Evolutionary conservation across 441 rosid species (phyloP), one percentile per base, ranked within the genome.

Genomic region (Aquilaria agallochum): DNA sequence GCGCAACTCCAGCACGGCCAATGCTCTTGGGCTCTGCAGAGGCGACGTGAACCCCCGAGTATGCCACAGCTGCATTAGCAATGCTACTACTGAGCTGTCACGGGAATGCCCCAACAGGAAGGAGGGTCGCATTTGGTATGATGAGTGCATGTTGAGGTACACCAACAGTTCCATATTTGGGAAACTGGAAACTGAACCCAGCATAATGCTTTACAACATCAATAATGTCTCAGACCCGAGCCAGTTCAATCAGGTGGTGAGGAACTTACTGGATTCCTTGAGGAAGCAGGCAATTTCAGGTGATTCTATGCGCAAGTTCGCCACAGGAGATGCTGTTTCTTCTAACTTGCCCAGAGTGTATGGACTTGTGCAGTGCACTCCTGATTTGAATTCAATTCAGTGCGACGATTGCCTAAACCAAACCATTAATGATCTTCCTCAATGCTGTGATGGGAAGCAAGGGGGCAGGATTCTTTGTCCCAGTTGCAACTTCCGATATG

Each of bases 291-390:
- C 67, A 2, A 62, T 69, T 8, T 32, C 74, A 0, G 76, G 69
- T 5, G 58, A 52, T 20, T 48, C 66, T 3, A 36, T 32, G 42
- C 7, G 12, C 33, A 80, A 80, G 68, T 74, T 72, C 14, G 66
- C 75, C 1, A 45, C 59, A 0, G 72, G 68, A 6, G 13, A 59
- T 14, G 53, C 46, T 2, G 3, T 5, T 48, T 3, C 20, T 11
- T 52, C 63, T 0, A 20, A 57, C 13, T 60, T 50, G 34, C 40
- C 50, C 12, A 62, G 31, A 5, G 33, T 76, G 34, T 79, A 71
- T 60, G 81, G 63, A 45, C 55, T 72, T n/a, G 66, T 57, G 40
- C 81, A 79, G 70, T 79, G 84, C 59, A 76, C 71, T 42, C 77
- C 78, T 32, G 84, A 77, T 47, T 57, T 74, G 66, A 46, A 77